phyloP scores from a whole-genome alignment of 2,329 filamentous ascomycete genomes.

The Metarhizium brunneum region DNA sequence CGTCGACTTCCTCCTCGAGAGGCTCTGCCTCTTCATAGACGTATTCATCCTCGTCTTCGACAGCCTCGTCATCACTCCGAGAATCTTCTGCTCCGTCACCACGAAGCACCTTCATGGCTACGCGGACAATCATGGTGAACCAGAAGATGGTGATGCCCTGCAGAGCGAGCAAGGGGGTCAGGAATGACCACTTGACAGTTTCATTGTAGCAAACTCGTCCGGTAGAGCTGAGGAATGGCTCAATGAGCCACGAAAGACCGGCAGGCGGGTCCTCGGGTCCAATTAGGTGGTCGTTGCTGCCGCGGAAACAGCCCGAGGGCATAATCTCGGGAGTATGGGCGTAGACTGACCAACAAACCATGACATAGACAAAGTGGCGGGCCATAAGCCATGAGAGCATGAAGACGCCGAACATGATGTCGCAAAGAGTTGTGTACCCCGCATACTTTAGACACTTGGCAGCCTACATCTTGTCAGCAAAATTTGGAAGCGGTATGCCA shows the following conservation, averaged over 20 bases:
- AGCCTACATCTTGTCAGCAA: conserved; percentile 37
- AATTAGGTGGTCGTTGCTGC: conserved; percentile 42
- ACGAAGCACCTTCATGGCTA: conserved; percentile 70
- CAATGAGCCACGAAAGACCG: conserved; percentile 54
- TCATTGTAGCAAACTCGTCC: conserved; percentile 74
- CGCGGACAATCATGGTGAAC: conserved; percentile 81
- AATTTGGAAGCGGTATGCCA: no score
- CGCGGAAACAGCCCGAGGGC: conserved; percentile 61
- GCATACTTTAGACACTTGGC: conserved; percentile 94
- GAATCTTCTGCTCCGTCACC: conserved; percentile 75
- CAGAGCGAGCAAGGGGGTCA: conserved; percentile 65
- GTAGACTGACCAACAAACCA: conserved; percentile 76
- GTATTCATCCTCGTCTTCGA: conserved; percentile 43
- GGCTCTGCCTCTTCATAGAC: conserved; percentile 45
- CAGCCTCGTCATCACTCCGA: conserved; percentile 71
- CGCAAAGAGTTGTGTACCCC: conserved; percentile 66
- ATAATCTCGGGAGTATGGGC: conserved; percentile 53
- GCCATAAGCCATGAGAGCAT: conserved; percentile 75
- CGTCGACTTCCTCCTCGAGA: conserved; percentile 67
- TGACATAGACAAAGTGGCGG: conserved; percentile 72
- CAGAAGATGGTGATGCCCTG: conserved; percentile 76
- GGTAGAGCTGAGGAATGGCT: conserved; percentile 62
- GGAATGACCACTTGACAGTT: conserved; percentile 66
- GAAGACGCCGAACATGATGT: conserved; percentile 77
- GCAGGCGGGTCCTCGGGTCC: conserved; percentile 42